Percentiles rank a stretch among this genome's conserved stretches.
These are phyloP conservation scores for Echinosophora koreensis DNA, from an alignment of 306 rosid species.

Conservation along the genomic window DNA sequence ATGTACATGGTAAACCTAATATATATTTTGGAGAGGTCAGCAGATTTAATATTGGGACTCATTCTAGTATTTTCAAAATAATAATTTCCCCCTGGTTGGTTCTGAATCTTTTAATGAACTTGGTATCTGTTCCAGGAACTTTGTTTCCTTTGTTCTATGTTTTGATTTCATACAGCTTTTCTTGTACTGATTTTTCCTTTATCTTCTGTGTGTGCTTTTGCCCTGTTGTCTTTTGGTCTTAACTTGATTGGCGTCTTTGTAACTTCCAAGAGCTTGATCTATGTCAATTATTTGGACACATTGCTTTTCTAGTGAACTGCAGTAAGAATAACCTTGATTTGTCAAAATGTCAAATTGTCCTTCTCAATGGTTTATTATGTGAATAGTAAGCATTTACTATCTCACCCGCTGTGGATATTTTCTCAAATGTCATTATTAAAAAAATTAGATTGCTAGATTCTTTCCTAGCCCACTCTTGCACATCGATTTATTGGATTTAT, in stretches of 20 bases:
- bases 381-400: slow-evolving; percentile 1
- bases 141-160: too few species aligned
- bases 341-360: not conserved
- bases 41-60: not conserved
- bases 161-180: not conserved
- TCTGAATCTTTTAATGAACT: not conserved
- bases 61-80: not conserved
- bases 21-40: not conserved
- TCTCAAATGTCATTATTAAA: not conserved
- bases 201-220: not conserved
- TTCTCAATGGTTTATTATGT: not conserved
- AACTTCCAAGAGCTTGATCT: not conserved
- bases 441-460: slow-evolving; percentile 24
- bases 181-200: not conserved
- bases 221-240: not conserved
- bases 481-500: slow-evolving; percentile 10
- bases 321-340: not conserved
- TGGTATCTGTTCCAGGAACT: not conserved
- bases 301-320: not conserved
- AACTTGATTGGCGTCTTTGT: not conserved
- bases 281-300: not conserved
- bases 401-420: slow-evolving; percentile 16
- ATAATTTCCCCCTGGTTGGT: not conserved
- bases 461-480: slow-evolving; percentile 21
- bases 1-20: not conserved